Evolutionary conservation across 495 filamentous ascomycete species (phyloP).

Genomic region (Friedmanniomyces simplex): DNA sequence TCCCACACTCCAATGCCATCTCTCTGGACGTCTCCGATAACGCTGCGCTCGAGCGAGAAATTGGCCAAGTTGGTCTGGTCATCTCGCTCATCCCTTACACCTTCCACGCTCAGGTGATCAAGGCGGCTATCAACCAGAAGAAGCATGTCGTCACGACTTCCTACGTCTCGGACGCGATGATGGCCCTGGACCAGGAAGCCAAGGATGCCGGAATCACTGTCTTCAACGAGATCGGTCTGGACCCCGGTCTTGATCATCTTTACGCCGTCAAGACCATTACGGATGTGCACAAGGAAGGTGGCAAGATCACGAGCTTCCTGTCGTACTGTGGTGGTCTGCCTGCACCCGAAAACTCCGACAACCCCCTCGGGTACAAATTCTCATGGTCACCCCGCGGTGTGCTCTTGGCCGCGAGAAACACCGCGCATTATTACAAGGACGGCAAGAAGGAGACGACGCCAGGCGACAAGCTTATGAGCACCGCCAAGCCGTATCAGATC

Average conservation of each 20-base stretch:
- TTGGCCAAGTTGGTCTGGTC: constrained; percentile 62
- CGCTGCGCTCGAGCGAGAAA: constrained; percentile 62
- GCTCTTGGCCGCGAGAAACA: constrained; percentile 72
- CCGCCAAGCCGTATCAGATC: constrained; percentile 83
- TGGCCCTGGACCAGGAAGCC: constrained; percentile 67
- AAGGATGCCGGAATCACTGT: constrained; percentile 95
- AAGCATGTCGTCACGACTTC: constrained; percentile 95
- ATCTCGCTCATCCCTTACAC: constrained; percentile 77
- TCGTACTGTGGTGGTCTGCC: constrained; percentile 86
- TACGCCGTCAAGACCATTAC: constrained; percentile 87
- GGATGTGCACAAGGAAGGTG: constrained; percentile 70
- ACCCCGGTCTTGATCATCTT: constrained; percentile 57
- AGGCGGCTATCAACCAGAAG: constrained; percentile 86
- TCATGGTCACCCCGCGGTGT: constrained; percentile 65
- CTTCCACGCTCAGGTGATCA: constrained; percentile 82
- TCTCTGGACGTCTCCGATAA: constrained; percentile 73
- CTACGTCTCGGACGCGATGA: constrained; percentile 87
- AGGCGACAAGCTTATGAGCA: constrained; percentile 53
- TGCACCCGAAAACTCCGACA: constrained; percentile 72
- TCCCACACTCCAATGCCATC: constrained; percentile 61
- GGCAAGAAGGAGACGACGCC: constrained; percentile 56
- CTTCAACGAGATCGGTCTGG: constrained; percentile 93
- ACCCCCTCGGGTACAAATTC: constrained; percentile 96
- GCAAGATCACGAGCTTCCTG: constrained; percentile 73
- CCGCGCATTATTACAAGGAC: constrained; percentile 72